A percentile compares a stretch with the other conserved stretches of the same genome.
These are phyloP conservation scores for Gentiana macrophylla DNA, from an alignment of 257 asterid genomes.

Conservation along the genomic window DNA sequence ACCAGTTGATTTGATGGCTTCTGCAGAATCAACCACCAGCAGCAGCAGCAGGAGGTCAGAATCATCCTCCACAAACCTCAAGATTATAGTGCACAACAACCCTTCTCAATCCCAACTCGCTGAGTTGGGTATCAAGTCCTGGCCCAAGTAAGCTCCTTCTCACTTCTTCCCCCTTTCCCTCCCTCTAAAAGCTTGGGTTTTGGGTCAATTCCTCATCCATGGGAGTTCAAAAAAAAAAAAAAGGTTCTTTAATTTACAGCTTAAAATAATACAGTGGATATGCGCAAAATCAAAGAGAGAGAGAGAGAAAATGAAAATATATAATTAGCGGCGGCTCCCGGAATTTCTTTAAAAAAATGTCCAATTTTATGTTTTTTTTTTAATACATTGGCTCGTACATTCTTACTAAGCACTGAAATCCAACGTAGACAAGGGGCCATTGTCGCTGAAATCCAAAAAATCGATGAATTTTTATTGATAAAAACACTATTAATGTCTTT, in stretches of 20 bases:
- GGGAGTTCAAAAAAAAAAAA: neutral
- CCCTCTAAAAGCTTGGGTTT: neutral
- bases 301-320: no score
- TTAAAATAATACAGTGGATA: no score
- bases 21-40: neutral
- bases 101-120: constrained; percentile 57
- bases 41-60: constrained; percentile 21
- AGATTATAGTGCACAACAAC: constrained; percentile 57
- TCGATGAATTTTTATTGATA: no score
- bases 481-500: no score
- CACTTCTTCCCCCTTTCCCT: neutral
- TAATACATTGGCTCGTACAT: no score
- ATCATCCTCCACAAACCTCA: constrained; percentile 32
- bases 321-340: no score
- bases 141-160: constrained; percentile 72
- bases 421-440: no score
- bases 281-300: no score
- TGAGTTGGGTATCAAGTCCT: constrained; percentile 70
- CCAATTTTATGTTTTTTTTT: no score
- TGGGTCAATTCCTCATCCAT: neutral
- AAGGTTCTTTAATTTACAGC: neutral
- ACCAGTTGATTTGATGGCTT: neutral
- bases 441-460: no score
- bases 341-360: no score
- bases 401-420: no score